Evolutionary conservation across 371 early-diverging fungal species (phyloP).

Genomic region (Aphelidium insulamus): DNA sequence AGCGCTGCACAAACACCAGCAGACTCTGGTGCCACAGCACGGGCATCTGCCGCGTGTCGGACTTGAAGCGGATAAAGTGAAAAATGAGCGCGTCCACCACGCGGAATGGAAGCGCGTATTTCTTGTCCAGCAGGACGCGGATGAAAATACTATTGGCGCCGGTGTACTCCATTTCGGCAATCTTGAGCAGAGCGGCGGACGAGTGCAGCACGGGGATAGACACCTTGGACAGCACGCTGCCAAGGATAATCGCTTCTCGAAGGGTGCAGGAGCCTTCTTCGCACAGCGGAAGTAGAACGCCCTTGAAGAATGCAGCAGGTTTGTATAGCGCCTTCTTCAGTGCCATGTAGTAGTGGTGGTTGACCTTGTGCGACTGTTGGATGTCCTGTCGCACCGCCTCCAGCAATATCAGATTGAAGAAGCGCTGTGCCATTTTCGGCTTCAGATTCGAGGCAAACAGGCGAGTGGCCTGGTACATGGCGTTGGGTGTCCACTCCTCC

Average conservation of each 20-base stretch:
- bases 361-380: slow-evolving; percentile 76
- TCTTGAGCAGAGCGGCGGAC: slow-evolving; percentile 69
- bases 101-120: slow-evolving; percentile 91
- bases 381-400: slow-evolving; percentile 87
- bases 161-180: slow-evolving; percentile 95
- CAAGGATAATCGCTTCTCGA: slow-evolving; percentile 86
- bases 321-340: slow-evolving; percentile 90
- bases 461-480: slow-evolving; percentile 82
- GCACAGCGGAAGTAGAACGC: slow-evolving; percentile 85
- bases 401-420: slow-evolving; percentile 60
- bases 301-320: slow-evolving; percentile 94
- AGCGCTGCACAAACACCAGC: slow-evolving; percentile 82
- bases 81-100: slow-evolving; percentile 83
- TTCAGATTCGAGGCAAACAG: slow-evolving; percentile 89
- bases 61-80: slow-evolving; percentile 77
- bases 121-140: slow-evolving; percentile 86
- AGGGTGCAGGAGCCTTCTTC: slow-evolving; percentile 85
- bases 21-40: slow-evolving; percentile 94
- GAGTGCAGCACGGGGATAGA: slow-evolving; percentile 89
- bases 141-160: slow-evolving; percentile 83
- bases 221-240: slow-evolving; percentile 70
- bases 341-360: slow-evolving; percentile 85
- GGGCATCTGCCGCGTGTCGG: slow-evolving; percentile 59
- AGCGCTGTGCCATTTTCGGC: slow-evolving; percentile 69
- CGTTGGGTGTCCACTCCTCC: slow-evolving; percentile 85